phyloP scores from a whole-genome alignment of 352 stramenopile species.

The Phytophthora multivora region DNA sequence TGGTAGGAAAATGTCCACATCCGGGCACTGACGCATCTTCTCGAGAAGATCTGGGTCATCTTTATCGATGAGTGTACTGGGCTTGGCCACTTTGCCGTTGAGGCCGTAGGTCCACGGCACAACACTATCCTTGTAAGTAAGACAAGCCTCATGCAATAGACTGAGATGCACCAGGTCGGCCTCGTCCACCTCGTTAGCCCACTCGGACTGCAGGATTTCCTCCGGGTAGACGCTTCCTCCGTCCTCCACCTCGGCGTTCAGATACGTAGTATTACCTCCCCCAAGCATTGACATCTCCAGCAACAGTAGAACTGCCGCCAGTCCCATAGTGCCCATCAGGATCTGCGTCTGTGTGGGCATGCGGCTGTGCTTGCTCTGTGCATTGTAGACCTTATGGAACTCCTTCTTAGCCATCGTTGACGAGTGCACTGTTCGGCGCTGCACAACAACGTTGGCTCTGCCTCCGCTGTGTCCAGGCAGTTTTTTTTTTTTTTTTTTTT shows the following conservation, averaged over 20 bases:
- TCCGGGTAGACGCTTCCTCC: constrained; percentile 48
- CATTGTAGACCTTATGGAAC: constrained; percentile 44
- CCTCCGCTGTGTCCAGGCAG: too few relatives aligned
- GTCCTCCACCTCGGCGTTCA: constrained; percentile 31
- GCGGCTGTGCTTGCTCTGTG: constrained; percentile 19
- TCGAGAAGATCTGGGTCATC: constrained; percentile 49
- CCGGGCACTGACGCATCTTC: constrained; percentile 54
- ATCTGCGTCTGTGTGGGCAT: constrained; percentile 35
- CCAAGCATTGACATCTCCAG: constrained; percentile 29
- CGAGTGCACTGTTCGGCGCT: neutral
- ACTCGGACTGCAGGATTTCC: constrained; percentile 43
- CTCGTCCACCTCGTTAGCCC: constrained; percentile 36
- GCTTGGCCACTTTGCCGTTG: constrained; percentile 14
- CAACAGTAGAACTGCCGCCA: constrained; percentile 30
- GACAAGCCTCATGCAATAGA: constrained; percentile 56
- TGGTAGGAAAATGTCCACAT: constrained; percentile 72
- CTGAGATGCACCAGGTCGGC: constrained; percentile 54
- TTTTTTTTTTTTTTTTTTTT: too few relatives aligned
- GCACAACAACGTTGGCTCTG: neutral
- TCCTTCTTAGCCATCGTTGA: constrained; percentile 37
- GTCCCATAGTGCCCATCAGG: constrained; percentile 23
- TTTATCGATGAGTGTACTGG: constrained; percentile 36
- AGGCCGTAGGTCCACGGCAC: constrained; percentile 52
- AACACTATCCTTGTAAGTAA: constrained; percentile 45
- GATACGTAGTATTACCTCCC: constrained; percentile 15